Evolutionary conservation across 2,329 filamentous ascomycete species (phyloP).

Genomic region (Fusarium verrucosum): DNA sequence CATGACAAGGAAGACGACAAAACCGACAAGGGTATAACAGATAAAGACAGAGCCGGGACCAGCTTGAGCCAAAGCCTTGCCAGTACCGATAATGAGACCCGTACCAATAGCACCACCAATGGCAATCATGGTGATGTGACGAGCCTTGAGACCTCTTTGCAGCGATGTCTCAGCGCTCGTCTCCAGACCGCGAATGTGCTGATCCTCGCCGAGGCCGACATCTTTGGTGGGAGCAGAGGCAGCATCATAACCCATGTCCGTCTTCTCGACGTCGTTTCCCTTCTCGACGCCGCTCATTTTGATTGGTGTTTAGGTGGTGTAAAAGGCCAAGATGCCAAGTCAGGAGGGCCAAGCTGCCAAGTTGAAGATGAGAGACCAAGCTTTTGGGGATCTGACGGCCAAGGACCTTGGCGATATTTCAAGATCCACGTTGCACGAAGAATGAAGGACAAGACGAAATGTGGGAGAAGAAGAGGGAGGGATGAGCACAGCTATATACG

Average conservation of each 20-base stretch:
- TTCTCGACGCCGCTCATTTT: conserved; percentile 23
- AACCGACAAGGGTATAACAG: conserved; percentile 73
- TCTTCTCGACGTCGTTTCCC: conserved; percentile 41
- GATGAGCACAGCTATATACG: conserved; percentile 18
- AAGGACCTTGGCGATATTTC: conserved; percentile 18
- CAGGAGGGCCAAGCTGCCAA: conserved; percentile 14
- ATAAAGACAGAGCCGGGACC: conserved; percentile 75
- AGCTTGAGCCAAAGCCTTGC: conserved; percentile 62
- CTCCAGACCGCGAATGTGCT: conserved; percentile 59
- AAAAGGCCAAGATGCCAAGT: conserved; percentile 24
- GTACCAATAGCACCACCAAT: conserved; percentile 80
- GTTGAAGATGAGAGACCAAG: conserved; percentile 12
- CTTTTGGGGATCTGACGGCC: conserved; percentile 3
- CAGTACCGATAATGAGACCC: conserved; percentile 76
- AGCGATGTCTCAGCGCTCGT: conserved; percentile 59
- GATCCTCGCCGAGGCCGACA: conserved; percentile 35
- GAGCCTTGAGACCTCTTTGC: conserved; percentile 63
- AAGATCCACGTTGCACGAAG: conserved; percentile 19
- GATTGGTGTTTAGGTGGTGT: neutral
- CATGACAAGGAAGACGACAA: conserved; percentile 84
- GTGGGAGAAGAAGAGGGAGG: neutral
- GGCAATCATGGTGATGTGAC: conserved; percentile 69
- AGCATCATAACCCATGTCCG: conserved; percentile 37
- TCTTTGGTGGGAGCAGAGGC: conserved; percentile 16
- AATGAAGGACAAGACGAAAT: neutral